phyloP scores from a whole-genome alignment of 345 rosid species.

The Murraya koenigii region DNA sequence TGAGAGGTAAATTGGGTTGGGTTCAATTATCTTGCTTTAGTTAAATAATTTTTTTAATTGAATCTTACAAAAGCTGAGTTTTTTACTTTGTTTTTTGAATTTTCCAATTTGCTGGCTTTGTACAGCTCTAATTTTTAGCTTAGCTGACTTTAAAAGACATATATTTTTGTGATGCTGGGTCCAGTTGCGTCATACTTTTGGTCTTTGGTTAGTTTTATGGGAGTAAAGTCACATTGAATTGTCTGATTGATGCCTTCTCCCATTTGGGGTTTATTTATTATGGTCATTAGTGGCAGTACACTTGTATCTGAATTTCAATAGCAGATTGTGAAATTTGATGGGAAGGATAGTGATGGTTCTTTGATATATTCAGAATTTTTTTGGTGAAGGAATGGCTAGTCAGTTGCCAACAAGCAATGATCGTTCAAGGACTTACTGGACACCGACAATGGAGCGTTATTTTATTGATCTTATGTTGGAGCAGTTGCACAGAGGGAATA shows the following conservation, averaged over 20 bases:
- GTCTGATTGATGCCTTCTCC: background rate
- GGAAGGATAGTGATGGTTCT: background rate
- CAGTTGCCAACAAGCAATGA: conserved; percentile 46
- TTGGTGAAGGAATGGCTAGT: conserved; percentile 32
- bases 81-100: too few species aligned
- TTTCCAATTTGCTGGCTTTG: background rate
- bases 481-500: conserved; percentile 71
- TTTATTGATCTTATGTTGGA: conserved; percentile 88
- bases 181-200: background rate
- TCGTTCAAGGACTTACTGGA: conserved; percentile 81
- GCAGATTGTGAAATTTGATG: background rate
- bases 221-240: background rate
- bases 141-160: background rate
- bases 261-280: background rate
- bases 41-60: background rate
- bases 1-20: background rate
- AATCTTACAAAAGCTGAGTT: background rate
- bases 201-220: background rate
- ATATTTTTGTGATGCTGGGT: background rate
- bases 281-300: background rate
- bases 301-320: background rate
- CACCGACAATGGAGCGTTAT: conserved; percentile 80
- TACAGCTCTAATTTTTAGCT: background rate
- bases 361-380: background rate
- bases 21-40: background rate